Evolutionary conservation across 768 basidiomycete genomes (phyloP), one percentile per base, ranked within the genome.

Genomic region (Termitomyces sp.): DNA sequence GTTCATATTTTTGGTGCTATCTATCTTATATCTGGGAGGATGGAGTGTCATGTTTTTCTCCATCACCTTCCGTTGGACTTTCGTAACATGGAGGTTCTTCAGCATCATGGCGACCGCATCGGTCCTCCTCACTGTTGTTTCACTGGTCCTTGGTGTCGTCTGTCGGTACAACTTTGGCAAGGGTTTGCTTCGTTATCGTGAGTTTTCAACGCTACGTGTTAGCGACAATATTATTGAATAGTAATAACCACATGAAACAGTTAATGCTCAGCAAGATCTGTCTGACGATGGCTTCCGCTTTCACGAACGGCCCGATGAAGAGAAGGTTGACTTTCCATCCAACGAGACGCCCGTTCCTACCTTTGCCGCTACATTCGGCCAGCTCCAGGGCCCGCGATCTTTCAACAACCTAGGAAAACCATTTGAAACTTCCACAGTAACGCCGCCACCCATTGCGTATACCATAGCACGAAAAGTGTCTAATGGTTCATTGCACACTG

Each of bases 121-220:
- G 0, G 81, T 84, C 12, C 62, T 78, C 51, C 73, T 92, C 45
- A 79, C 81, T 1, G 55, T 84, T 15, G 47, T 75, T 24, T 76
- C 82, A 0, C 74, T 88, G 60, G 60, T 84, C 53, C 65, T 91
- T 45, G 90, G 87, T 2, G 61, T 89, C 35, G 59, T 84, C 58
- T 90, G 88, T 65, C 78, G 83, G 35, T 65, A 81, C 62, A 90
- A 91, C 72, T 91, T 91, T 62, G 87, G 85, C 55, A 88, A 87
- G 67, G 89, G 89, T 22, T 72, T 92, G 55, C 69, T 77, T 54
- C 78, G 77, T 21, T 84, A 85, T 66, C 71, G 88, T 90, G 59
- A 71, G 87, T 72, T 50, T 26, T 11, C n/a, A 32, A 40, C 19
- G 45, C n/a, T 9, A 46, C 43, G 8, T 37, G 22, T 56, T 28